Percentiles rank a stretch among this genome's conserved stretches.
Conservation (phyloP, 2,329 filamentous ascomycete species). For the Fusarium austroafricanum region DNA sequence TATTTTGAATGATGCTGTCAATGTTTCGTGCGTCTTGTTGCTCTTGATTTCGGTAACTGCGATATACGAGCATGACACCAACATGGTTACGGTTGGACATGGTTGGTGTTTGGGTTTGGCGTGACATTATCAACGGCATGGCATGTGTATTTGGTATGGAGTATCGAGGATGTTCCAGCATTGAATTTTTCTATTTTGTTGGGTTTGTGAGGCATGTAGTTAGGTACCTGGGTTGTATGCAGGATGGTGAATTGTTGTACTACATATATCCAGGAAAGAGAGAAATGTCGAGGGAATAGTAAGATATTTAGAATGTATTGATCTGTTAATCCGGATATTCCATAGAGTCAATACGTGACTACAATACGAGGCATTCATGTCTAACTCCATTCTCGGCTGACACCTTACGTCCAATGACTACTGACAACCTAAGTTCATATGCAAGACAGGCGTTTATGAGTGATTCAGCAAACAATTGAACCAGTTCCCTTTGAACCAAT, state of each 20-base stretch:
- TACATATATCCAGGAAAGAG: slow-evolving; percentile 32
- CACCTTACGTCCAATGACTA: not conserved
- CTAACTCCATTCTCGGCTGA: not conserved
- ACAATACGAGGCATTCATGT: too few species aligned
- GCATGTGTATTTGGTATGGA: slow-evolving; percentile 23
- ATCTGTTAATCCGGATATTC: not conserved
- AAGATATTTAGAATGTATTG: slow-evolving; percentile 10
- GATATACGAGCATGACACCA: slow-evolving; percentile 24
- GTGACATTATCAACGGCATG: slow-evolving; percentile 25
- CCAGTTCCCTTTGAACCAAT: not conserved
- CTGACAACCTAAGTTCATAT: not conserved
- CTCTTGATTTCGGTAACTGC: slow-evolving; percentile 19
- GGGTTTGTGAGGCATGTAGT: not conserved
- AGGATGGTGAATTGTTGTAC: slow-evolving; percentile 21
- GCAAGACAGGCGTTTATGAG: not conserved
- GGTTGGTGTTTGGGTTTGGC: slow-evolving; percentile 19
- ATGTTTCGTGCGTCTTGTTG: slow-evolving; percentile 2
- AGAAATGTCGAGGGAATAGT: not conserved
- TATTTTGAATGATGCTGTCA: slow-evolving; percentile 30
- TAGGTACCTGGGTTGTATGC: slow-evolving; percentile 13
- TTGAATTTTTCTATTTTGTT: slow-evolving; percentile 13
- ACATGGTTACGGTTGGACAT: not conserved
- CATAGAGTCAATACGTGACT: not conserved
- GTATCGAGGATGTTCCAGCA: slow-evolving; percentile 26
- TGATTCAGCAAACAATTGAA: not conserved